Conservation (phyloP, 257 asterid species). For the Nicotiana paniculata region DNA sequence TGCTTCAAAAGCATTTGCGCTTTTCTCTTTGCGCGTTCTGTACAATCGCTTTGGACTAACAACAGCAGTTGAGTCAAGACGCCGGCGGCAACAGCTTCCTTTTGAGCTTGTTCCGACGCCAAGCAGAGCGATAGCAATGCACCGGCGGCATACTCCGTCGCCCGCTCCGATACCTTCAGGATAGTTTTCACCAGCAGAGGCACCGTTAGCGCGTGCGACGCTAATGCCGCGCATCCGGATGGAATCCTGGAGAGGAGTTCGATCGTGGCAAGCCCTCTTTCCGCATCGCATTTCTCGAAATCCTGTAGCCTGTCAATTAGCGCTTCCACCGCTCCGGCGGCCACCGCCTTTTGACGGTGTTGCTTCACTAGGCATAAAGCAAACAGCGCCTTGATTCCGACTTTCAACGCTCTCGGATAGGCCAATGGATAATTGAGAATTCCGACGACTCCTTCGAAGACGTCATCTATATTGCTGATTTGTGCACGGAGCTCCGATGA, state of each 20-base stretch:
- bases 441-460: conserved; percentile 70
- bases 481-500: conserved; percentile 74
- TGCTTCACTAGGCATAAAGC: conserved; percentile 82
- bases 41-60: conserved; percentile 93
- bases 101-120: conserved; percentile 53
- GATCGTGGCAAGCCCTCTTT: conserved; percentile 91
- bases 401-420: conserved; percentile 66
- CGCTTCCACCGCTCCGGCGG: conserved; percentile 77
- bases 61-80: conserved; percentile 69
- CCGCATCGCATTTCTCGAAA: conserved; percentile 83
- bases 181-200: conserved; percentile 75
- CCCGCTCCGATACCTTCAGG: conserved; percentile 73
- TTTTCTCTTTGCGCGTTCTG: conserved; percentile 90
- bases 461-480: conserved; percentile 54
- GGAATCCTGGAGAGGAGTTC: conserved; percentile 88
- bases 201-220: conserved; percentile 70
- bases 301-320: conserved; percentile 54
- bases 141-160: conserved; percentile 96
- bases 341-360: conserved; percentile 73
- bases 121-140: conserved; percentile 80
- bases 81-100: conserved; percentile 77
- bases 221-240: conserved; percentile 64
- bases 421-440: conserved; percentile 54
- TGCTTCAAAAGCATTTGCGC: conserved; percentile 89
- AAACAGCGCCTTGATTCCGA: conserved; percentile 77